Evolutionary conservation across 805 yeast species (phyloP).

Genomic region (Cyberlindnera xylosilytica): DNA sequence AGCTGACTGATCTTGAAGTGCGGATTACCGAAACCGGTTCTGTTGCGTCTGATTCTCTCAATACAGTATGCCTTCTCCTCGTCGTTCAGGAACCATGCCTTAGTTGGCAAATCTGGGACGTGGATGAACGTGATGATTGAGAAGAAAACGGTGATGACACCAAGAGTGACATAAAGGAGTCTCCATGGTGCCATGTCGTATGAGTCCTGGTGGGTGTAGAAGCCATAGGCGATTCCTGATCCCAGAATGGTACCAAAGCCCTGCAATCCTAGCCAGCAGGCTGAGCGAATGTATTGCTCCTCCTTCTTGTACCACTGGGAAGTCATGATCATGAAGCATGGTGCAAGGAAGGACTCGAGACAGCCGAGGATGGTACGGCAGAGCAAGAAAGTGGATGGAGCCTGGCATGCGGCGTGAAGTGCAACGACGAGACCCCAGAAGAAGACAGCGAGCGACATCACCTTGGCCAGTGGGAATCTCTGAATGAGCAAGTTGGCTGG

Average conservation of each 20-base stretch:
- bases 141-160: conserved; percentile 51
- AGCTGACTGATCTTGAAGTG: conserved; percentile 53
- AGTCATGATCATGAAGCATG: conserved; percentile 53
- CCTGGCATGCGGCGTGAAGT: conserved; percentile 45
- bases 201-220: conserved; percentile 29
- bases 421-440: conserved; percentile 59
- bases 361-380: conserved; percentile 48
- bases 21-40: conserved; percentile 56
- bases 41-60: conserved; percentile 49
- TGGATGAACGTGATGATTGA: conserved; percentile 46
- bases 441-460: conserved; percentile 44
- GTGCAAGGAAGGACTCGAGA: conserved; percentile 51
- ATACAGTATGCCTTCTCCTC: conserved; percentile 45
- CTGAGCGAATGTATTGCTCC: conserved; percentile 41
- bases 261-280: conserved; percentile 42
- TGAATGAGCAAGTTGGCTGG: conserved; percentile 48
- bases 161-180: conserved; percentile 54
- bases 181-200: conserved; percentile 54
- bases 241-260: conserved; percentile 49
- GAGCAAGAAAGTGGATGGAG: conserved; percentile 37
- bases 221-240: conserved; percentile 53
- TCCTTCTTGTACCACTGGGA: conserved; percentile 53
- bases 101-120: conserved; percentile 56
- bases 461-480: conserved; percentile 52
- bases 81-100: conserved; percentile 44